Evolutionary conservation across 164 flowering plant genomes (phyloP).

Genomic region (Kalanchoe fedtschenkoi): DNA sequence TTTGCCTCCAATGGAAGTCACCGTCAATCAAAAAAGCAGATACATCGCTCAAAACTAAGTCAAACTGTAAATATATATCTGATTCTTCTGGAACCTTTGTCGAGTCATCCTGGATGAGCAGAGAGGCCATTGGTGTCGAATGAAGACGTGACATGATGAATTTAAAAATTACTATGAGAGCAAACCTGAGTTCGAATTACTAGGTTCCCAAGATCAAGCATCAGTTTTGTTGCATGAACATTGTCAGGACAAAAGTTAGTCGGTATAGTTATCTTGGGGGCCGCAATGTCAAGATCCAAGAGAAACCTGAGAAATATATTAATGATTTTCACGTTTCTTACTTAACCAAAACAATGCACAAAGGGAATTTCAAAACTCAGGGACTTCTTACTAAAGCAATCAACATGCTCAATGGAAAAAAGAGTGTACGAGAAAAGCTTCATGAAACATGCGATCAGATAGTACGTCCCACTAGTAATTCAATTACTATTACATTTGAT

Average conservation of each 20-base stretch:
- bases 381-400: not conserved
- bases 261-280: constrained; percentile 94
- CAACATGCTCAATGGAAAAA: not conserved
- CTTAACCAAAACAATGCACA: not conserved
- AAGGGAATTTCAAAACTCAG: not conserved
- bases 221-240: constrained; percentile 62
- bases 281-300: constrained; percentile 94
- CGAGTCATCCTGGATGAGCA: constrained; percentile 52
- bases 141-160: not conserved
- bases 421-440: not conserved
- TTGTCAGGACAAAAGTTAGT: constrained; percentile 72
- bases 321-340: not conserved
- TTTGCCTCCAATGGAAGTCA: constrained; percentile 62
- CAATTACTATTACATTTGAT: not conserved
- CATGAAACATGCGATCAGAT: not conserved
- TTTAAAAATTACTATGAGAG: not conserved
- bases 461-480: not conserved
- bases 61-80: constrained; percentile 72
- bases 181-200: constrained; percentile 67
- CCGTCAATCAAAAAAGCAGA: constrained; percentile 96
- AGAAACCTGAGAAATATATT: constrained; percentile 45
- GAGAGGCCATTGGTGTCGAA: not conserved
- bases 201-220: constrained; percentile 88
- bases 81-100: constrained; percentile 33
- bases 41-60: constrained; percentile 80